Base-by-base conservation (phyloP, 2,329 filamentous ascomycete species). In the Trichoderma atroviride region DNA sequence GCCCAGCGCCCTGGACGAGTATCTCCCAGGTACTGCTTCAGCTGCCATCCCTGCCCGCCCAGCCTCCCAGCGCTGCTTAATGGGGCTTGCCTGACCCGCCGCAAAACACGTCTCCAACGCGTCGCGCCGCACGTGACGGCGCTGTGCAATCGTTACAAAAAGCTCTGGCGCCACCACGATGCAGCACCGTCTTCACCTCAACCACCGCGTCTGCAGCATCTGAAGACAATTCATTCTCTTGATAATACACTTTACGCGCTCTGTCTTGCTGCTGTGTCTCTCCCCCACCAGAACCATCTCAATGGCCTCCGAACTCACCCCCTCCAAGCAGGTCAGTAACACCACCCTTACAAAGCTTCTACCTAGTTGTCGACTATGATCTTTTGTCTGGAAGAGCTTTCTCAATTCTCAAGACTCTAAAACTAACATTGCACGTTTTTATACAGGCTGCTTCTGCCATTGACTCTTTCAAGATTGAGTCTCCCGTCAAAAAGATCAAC, bases 401-500 rank as follows among this genome's bases (percentile, higher is more conserved):
- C 10, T 13, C 14, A 47, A 80, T 83, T 75, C 69, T 67, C 63
- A 71, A 50, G n/a, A 5, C 9, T 2, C 47, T n/a, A 11, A 27
- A 27, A 27, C 55, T 67, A 67, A 67, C 40, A n/a, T n/a, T n/a
- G n/a, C n/a, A 19, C 10, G 2, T n/a, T 22, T 2, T 68, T 71
- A 50, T 69, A 73, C 79, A 98, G 95, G 91, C 91, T 84, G 92
- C 94, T 77, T 90, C 92, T 77, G 93, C 90, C 76, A 91, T 98
- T 78, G 90, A 96, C 81, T 89, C 88, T 75, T 87, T 98, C 81
- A 96, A 95, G 84, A 96, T 97, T 89, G 92, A 96, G 75, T 96
- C 93, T 0, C 94, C 94, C 57, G 84, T 91, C 73, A 97, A 97
- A 91, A 96, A 96, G 87, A 88, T 96, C 74, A 86, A 92, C 84